Evolutionary conservation across 495 filamentous ascomycete genomes (phyloP), one percentile per base, ranked within the genome.

Genomic region (Podospora pseudoanserina): DNA sequence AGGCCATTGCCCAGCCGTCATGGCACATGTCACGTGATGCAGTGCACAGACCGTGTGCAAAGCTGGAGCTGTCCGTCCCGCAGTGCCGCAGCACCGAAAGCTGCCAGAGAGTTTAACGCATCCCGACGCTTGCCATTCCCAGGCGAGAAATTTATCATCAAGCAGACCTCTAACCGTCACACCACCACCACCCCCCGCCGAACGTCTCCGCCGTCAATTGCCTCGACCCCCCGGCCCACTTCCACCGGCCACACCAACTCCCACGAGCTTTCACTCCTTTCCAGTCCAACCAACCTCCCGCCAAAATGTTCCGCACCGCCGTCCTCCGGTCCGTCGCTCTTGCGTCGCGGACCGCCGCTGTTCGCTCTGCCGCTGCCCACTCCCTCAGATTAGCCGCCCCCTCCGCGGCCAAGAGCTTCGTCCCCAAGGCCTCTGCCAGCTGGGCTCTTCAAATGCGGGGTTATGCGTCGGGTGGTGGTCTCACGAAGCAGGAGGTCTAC

Each of bases 401-500:
- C 63, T 85, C 86, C 74, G 39, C 63, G 28, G 27, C 67, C 7
- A 54, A 67, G 85, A 87, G 72, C 71, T 85, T 75, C 75, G 79
- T 77, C 73, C 83, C 84, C 80, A 79, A 77, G 67, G 74, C 79
- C 68, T 79, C 79, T 66, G 82, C 27, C 30, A 63, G 80, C 68
- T 83, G 85, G 77, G 85, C 87, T 77, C 9, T 49, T 13, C 84
- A 85, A 67, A 81, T 91, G 73, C 86, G 95, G 77, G 89, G 86
- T 82, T 99, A 99, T 84, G 94, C 94, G 60, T 91, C 95, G 58
- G 87, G 86, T 59, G 88, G 88, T 66, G 89, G 88, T 57, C 83
- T 97, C 57, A 82, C 85, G 67, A 91, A 92, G 86, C 82, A 87
- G 11, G 93, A 97, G 80, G 90, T 97, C 67, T 90, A 96, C 81